Evolutionary conservation across 345 rosid species (phyloP).

Genomic region (Eucalyptus pauciflora): DNA sequence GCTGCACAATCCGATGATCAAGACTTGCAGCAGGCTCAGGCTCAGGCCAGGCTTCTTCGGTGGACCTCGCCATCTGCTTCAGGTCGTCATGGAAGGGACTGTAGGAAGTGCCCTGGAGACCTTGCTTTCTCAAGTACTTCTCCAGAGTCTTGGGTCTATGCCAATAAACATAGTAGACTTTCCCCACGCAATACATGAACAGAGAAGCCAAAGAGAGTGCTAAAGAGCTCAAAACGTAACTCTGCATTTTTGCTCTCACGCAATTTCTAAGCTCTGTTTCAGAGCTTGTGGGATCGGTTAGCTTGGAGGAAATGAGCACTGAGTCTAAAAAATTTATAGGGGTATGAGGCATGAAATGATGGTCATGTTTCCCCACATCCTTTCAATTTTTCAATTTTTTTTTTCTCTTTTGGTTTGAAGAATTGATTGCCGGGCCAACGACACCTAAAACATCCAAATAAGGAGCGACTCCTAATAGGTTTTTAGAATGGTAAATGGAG

Average conservation of each 20-base stretch:
- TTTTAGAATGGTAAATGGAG: neutral
- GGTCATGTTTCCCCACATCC: neutral
- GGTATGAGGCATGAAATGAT: neutral
- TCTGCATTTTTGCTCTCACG: neutral
- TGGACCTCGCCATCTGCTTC: conserved; percentile 11
- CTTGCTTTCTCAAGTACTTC: conserved; percentile 16
- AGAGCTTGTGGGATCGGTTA: neutral
- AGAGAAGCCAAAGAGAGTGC: neutral
- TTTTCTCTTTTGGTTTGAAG: neutral
- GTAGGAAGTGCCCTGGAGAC: conserved; percentile 24
- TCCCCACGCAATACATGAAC: neutral
- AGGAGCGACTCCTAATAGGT: fast-evolving
- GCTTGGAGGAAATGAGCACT: neutral
- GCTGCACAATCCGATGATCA: conserved; percentile 15
- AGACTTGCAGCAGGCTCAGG: conserved; percentile 27
- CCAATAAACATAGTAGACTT: conserved; percentile 3
- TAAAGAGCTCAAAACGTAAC: neutral
- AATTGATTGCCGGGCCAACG: neutral
- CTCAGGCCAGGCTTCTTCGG: conserved; percentile 23
- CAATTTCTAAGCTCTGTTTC: neutral
- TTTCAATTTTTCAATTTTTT: neutral
- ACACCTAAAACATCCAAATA: neutral
- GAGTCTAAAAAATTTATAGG: neutral
- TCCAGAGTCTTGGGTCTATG: conserved; percentile 26
- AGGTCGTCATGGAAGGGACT: conserved; percentile 21